phyloP scores from a whole-genome alignment of 2,329 filamentous ascomycete species.

The Cyphellophora attinorum region DNA sequence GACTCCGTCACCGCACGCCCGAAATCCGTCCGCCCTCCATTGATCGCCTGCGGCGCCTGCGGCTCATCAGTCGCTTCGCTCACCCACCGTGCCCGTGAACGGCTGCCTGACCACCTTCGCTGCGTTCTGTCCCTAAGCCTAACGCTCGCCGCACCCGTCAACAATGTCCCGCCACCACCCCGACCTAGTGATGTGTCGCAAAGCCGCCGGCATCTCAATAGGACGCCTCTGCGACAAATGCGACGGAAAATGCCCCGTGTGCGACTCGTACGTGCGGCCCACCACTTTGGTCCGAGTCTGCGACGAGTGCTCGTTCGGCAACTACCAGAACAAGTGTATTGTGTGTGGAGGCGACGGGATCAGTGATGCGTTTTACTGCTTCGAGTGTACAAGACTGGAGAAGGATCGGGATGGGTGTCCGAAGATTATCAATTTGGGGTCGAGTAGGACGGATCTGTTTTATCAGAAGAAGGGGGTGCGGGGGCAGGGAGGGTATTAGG shows the following conservation, averaged over 20 bases:
- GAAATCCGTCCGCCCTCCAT: too few relatives aligned
- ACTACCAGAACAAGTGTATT: constrained; percentile 99
- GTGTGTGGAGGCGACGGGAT: constrained; percentile 98
- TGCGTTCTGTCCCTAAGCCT: too few relatives aligned
- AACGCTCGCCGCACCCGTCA: constrained; percentile 7
- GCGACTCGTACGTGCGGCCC: constrained; percentile 96
- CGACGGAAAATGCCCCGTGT: constrained; percentile 98
- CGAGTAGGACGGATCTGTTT: constrained; percentile 84
- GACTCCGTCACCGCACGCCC: too few relatives aligned
- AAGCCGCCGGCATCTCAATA: constrained; percentile 94
- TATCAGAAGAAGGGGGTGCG: constrained; percentile 65
- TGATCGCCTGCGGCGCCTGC: too few relatives aligned
- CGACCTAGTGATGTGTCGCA: constrained; percentile 99
- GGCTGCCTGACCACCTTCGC: too few relatives aligned
- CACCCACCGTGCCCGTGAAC: too few relatives aligned
- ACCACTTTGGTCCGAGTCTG: constrained; percentile 97
- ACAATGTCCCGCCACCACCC: constrained; percentile 90
- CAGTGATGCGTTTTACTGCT: constrained; percentile 97
- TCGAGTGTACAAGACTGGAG: constrained; percentile 92
- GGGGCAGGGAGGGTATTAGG: too few relatives aligned
- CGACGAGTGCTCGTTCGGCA: constrained; percentile 98
- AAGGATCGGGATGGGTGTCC: constrained; percentile 97
- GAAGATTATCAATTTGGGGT: constrained; percentile 98
- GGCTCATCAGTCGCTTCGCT: too few relatives aligned
- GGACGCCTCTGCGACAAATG: constrained; percentile 99